Percentiles rank a stretch among this genome's conserved stretches.
Evolutionary conservation across 2,329 filamentous ascomycete genomes (phyloP).

Genomic region (Alternaria arborescens): DNA sequence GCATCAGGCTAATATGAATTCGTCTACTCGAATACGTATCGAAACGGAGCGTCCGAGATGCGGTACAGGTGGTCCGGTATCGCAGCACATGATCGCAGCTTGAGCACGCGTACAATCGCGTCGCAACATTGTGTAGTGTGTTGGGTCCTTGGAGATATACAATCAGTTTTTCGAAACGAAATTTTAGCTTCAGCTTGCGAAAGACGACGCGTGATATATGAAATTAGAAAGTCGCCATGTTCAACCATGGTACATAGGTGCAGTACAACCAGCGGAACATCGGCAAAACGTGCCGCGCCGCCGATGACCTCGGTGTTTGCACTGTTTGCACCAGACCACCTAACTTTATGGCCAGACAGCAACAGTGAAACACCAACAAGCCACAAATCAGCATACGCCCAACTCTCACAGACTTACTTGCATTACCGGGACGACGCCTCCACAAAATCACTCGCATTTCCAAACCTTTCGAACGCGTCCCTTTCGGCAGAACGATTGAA

Average conservation of each 20-base stretch:
- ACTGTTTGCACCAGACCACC: constrained; percentile 34
- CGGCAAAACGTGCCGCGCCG: constrained; percentile 17
- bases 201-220: not conserved
- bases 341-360: constrained; percentile 39
- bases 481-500: not conserved
- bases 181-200: not conserved
- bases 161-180: not conserved
- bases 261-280: not conserved
- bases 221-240: not conserved
- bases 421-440: not conserved
- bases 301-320: constrained; percentile 28
- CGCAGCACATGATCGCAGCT: not conserved
- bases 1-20: not conserved
- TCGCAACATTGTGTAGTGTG: not conserved
- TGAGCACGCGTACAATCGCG: not conserved
- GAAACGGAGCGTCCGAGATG: not conserved
- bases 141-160: not conserved
- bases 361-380: constrained; percentile 15
- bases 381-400: not conserved
- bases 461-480: not conserved
- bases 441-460: not conserved
- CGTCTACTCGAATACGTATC: not conserved
- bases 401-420: not conserved
- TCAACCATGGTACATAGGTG: not conserved
- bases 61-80: not conserved